Evolutionary conservation across 2,329 filamentous ascomycete genomes (phyloP), one percentile per base, ranked within the genome.

Genomic region (Aureobasidium pullulans): DNA sequence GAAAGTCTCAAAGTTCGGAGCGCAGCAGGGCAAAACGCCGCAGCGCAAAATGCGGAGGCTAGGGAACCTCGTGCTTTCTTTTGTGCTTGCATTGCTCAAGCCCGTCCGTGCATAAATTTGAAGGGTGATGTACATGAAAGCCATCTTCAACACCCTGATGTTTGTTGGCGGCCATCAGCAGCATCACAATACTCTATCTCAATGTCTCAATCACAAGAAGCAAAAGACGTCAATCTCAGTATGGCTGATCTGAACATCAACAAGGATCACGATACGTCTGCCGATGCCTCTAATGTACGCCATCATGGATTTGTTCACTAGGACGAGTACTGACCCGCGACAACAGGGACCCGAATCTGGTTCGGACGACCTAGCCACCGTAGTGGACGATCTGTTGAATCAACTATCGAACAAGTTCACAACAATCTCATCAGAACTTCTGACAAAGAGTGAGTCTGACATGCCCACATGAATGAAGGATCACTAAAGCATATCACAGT

Each of bases 361-460:
- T 48, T 79, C 79, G 7, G 78, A 81, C 44, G 87, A 93, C 69
- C 81, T 95, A 60, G 85, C 85, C 2, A 84, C 84, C 4, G 89
- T 91, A 1, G 87, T 96, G 1, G 92, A 96, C 66, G 90, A 96
- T 42, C 81, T 96, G 2, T 78, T 96, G 4, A 90, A 92, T 70
- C 87, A 90, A 47, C 77, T 96, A 0, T 89, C 89, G 54, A 87
- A 84, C 72, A 96, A 96, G 72, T 96, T 96, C 72, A 86, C 88
- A 19, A 84, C 83, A 11, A 85, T 96, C 5, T 95, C 90, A 8
- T 87, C 84, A 61, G 92, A 96, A 74, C 87, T 96, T 61, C 90
- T 96, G 67, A 83, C 87, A 39, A 96, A 96, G 76, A 89, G 91
- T 96, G 73, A 71, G 86, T 23, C 23, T 23, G 23, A 3, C 23